Base-by-base conservation (phyloP, 1,284 basidiomycete genomes). In the Macrocystidia cucumis region DNA sequence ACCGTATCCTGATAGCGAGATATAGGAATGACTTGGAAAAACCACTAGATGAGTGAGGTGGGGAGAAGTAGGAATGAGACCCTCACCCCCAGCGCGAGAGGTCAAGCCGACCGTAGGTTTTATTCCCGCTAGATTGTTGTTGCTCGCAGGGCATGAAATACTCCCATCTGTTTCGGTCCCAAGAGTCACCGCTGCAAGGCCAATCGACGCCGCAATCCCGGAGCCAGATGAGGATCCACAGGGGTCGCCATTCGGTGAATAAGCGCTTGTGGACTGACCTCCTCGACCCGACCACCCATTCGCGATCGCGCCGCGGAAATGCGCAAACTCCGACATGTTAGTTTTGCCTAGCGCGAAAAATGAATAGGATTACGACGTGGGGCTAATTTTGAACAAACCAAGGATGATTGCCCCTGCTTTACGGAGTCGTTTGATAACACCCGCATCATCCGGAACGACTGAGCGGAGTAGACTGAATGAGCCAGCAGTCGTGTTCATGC, bases 111-210 rank as follows among this genome's bases (percentile, higher is more conserved):
- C 69, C 0, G 73, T 78, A 0, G 76, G 70, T 45, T 78, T 79
- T 31, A 79, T 70, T 0, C 77, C 77, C 0, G 66, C 69, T 19
- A 77, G 32, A 45, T 79, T 72, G 29, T 74, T 75, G 23, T 67
- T 54, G 44, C 65, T 63, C 1, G 65, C 52, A 4, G 73, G 73
- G 26, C 67, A 72, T 7, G 66, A 65, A 37, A 81, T 79, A 36
- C 74, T 78, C 6, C 78, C 76, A 44, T 78, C 72, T 1, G 79
- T 82, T 51, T 85, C 81, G 1, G 69, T 65, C 0, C 81, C 81
- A 0, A 85, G 61, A 0, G 77, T 59, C 0, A 67, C 72, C 2
- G 78, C 64, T 4, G 68, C 61, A 4, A 85, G 63, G 3, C 80
- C 80, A 14, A 82, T 78, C 0, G 78, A 70, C 1, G 67, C 62